Base-by-base conservation (phyloP, 1,139 yeast genomes). In the Citeromyces hawaiiensis region DNA sequence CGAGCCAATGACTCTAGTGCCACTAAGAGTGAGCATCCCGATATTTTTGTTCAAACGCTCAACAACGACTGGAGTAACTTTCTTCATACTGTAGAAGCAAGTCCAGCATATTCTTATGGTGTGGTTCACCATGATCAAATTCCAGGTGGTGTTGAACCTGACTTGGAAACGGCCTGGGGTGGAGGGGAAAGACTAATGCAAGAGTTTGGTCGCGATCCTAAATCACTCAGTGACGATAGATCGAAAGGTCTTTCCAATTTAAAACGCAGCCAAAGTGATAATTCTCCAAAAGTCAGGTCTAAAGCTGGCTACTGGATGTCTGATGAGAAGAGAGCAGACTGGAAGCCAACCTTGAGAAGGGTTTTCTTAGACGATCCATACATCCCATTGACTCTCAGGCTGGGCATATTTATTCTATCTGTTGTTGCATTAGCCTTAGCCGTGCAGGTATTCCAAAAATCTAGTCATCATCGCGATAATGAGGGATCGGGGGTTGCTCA, bases 361-460 rank as follows among this genome's bases (percentile, higher is more conserved):
- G 61, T 81, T 14, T 63, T 87, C 37, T 68, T 85, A 41, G 76
- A 76, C 48, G 85, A 83, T 54, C 93, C 94, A 11, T 75, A 83
- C 48, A 68, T 87, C 7, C 96, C 96, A 1, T 64, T 91, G 39
- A 68, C 83, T 13, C 68, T 88, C 47, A 66, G 97, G 46, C 60
- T 85, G 2, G 63, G 80, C 40, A 83, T 83, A 38, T 68, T 85
- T 36, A 56, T 76, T 9, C 66, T 82, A 40, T 72, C 82, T 17
- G 59, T 70, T 1, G 59, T 76, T 38, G 81, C 94, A 0, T 63
- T 86, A 45, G 87, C 75, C 0, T 54, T 86, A 29, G 85, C 94
- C 0, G 62, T 70, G n/a, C 59, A 80, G 36, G 76, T 85, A 13
- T 80, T 64, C 49, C 68, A 64, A 13, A 64, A 64, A 43, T 76